phyloP scores from a whole-genome alignment of 1,284 basidiomycete species.

The Papiliotrema terrestris region DNA sequence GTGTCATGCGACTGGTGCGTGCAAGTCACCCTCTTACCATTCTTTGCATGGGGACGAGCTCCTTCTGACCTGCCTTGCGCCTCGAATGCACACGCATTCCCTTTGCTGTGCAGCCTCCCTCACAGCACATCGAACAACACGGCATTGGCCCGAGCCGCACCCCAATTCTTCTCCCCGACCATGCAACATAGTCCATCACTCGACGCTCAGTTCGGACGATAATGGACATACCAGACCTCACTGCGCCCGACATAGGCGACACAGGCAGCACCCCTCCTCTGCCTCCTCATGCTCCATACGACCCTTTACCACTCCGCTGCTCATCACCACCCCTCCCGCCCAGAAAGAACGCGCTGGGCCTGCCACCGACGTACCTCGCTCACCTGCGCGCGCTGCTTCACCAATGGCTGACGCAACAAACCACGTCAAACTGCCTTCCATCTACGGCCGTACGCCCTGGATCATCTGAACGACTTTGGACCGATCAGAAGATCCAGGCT shows the following conservation, averaged over 20 bases:
- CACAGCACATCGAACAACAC: too few species aligned
- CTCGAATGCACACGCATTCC: too few species aligned
- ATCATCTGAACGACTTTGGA: constrained; percentile 16
- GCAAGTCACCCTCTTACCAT: too few species aligned
- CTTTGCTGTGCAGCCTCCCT: too few species aligned
- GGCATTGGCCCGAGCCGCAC: too few species aligned
- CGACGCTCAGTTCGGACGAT: not conserved
- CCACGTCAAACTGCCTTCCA: not conserved
- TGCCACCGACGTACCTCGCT: constrained; percentile 27
- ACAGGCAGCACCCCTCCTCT: not conserved
- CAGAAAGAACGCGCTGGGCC: constrained; percentile 20
- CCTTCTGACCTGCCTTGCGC: not conserved
- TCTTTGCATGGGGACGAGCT: too few species aligned
- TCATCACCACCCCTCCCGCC: constrained; percentile 24
- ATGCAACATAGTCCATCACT: not conserved
- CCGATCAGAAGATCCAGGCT: constrained; percentile 7
- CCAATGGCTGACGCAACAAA: constrained; percentile 35
- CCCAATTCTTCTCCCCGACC: not conserved
- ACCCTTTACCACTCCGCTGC: constrained; percentile 6
- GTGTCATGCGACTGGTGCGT: not conserved
- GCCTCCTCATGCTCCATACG: not conserved
- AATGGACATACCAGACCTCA: not conserved
- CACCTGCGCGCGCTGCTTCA: constrained; percentile 25
- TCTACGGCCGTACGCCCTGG: not conserved
- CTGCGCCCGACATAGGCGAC: not conserved